Base-by-base conservation (phyloP, 352 stramenopile species). In the Aphanomyces astaci region DNA sequence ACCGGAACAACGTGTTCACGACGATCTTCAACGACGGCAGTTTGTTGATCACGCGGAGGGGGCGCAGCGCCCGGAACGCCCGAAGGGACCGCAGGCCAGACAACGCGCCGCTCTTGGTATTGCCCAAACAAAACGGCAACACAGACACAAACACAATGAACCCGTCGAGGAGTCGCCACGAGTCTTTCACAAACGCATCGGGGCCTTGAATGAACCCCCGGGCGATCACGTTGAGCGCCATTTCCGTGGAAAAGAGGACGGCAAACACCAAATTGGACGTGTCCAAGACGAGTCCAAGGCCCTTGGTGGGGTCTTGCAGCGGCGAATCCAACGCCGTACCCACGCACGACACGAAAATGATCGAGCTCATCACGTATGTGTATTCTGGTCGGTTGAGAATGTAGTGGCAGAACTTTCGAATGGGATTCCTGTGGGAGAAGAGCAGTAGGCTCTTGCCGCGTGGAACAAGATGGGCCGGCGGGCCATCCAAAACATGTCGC, bases 81-180 rank as follows among this genome's bases (percentile, higher is more conserved):
- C 86, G 78, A 28, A 95, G 64, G 0, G 77, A 81, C 32, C 76
- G 73, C 27, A 92, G 66, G 27, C 78, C 70, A 13, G 60, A 48
- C 17, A 66, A 15, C 22, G 79, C 33, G 3, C 30, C 51, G 2
- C 2, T 25, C 19, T 15, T 57, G 11, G 51, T 5, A 2, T 31
- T 57, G 25, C 51, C 3, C 17, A 66, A n/a, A 24, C 48, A 55
- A 55, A 28, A 55, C 10, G 60, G 60, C n/a, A n/a, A n/a, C n/a
- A n/a, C n/a, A n/a, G n/a, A n/a, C n/a, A n/a, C n/a, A n/a, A n/a
- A n/a, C n/a, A 98, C 90, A 49, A 98, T 96, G 7, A 88, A 68
- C 24, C 87, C 82, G 64, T 98, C 92, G 2, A 98, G 76, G 4
- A 97, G 72, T 45, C 97, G 97, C 92, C 92, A 98, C 3, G 72